Conservation (phyloP, 768 basidiomycete genomes). For the Leucogyrophana mollusca region DNA sequence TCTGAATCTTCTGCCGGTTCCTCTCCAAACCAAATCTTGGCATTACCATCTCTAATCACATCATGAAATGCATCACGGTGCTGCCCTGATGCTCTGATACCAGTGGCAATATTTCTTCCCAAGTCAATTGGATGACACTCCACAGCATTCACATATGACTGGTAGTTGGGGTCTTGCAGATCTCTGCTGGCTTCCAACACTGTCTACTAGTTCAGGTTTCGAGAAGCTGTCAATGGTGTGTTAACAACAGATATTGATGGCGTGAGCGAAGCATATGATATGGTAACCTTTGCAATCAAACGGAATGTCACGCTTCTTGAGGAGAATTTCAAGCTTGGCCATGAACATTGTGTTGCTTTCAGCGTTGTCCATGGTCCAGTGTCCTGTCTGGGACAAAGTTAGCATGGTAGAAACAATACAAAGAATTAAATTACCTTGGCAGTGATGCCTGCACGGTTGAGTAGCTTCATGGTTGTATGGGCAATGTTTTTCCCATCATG, state of each 20-base stretch:
- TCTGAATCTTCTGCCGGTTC: background rate
- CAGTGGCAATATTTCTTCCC: background rate
- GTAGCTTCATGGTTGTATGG: background rate
- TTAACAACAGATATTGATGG: constrained; percentile 13
- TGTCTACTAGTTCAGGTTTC: too few species aligned
- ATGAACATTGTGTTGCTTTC: constrained; percentile 14
- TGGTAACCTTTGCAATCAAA: constrained; percentile 9
- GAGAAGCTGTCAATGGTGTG: too few species aligned
- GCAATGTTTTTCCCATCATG: constrained; percentile 10
- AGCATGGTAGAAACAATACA: background rate
- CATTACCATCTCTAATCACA: background rate
- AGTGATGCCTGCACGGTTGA: background rate
- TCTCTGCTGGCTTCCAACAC: too few species aligned
- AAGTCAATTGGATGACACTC: constrained; percentile 2
- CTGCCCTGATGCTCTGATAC: background rate
- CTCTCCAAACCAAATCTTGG: background rate
- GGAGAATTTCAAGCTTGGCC: constrained; percentile 1
- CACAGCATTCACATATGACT: background rate
- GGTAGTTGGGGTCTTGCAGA: too few species aligned
- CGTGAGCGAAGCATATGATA: constrained; percentile 17
- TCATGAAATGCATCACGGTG: background rate
- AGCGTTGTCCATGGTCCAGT: constrained; percentile 11
- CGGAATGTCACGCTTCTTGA: background rate
- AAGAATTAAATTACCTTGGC: background rate
- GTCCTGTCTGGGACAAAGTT: background rate